phyloP scores from a whole-genome alignment of 768 basidiomycete species.

The Pleurotus salmoneostramineus region DNA sequence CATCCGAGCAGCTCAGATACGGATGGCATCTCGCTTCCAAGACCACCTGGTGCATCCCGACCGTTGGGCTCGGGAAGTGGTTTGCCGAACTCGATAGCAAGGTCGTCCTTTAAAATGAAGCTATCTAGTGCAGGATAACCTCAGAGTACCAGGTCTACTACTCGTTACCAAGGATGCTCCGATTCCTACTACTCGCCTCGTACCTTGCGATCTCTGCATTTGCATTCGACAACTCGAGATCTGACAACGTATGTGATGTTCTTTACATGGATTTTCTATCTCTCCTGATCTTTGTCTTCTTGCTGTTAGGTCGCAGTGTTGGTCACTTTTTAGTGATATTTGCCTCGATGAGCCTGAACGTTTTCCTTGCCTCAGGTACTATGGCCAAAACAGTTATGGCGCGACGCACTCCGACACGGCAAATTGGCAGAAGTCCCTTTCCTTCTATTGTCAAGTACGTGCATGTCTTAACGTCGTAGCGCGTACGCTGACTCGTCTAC shows the following conservation, averaged over 20 bases:
- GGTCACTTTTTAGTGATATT: background rate
- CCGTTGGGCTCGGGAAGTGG: background rate
- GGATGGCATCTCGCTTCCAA: background rate
- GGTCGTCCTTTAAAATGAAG: background rate
- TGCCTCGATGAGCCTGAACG: background rate
- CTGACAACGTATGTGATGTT: slow-evolving; percentile 8
- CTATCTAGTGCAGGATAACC: background rate
- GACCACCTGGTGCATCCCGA: background rate
- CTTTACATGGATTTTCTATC: slow-evolving; percentile 10
- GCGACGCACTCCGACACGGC: slow-evolving; percentile 38
- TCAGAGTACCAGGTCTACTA: background rate
- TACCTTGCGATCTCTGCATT: background rate
- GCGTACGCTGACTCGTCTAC: slow-evolving; percentile 12
- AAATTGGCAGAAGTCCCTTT: slow-evolving; percentile 48
- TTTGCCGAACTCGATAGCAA: background rate
- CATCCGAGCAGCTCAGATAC: background rate
- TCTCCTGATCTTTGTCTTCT: background rate
- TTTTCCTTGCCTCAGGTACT: slow-evolving; percentile 30
- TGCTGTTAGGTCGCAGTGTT: slow-evolving; percentile 2
- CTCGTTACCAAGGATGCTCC: background rate
- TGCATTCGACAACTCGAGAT: slow-evolving; percentile 3
- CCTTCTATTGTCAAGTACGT: slow-evolving; percentile 48
- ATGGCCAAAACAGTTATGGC: slow-evolving; percentile 60
- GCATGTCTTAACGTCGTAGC: slow-evolving; percentile 10
- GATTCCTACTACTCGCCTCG: background rate